Evolutionary conservation across 2,329 filamentous ascomycete species (phyloP), one percentile per base, ranked within the genome.

Genomic region (Beauveria sp.): DNA sequence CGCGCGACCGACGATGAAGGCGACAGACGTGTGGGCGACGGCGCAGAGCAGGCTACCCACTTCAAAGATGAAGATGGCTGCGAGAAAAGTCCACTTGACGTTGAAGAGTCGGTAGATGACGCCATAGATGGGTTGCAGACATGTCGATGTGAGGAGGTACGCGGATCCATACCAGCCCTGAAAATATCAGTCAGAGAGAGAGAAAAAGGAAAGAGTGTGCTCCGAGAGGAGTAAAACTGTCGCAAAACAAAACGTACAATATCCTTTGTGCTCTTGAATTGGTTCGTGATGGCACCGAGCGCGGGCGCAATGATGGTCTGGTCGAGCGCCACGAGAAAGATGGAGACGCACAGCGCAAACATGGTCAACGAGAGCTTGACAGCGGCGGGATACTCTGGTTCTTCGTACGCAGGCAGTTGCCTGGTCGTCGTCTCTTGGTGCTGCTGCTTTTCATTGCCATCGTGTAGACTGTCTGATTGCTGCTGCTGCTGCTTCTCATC

Each of bases 241-340:
- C 6, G 18, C 8, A 62, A 54, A 9, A 43, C 31, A 26, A 62
- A 49, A 58, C 69, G 60, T 61, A 75, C 79, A 64, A 81, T 80
- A 61, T 81, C 79, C 65, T 75, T 75, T 42, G 79, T 74, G 54
- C 74, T 78, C 49, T 67, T 62, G 57, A 77, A 81, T 53, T 79
- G 70, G 1, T 71, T 70, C 0, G 79, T 81, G 65, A 83, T 83
- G 67, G 80, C 78, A 22, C 79, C 79, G 20, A 83, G 74, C 1
- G 80, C 80, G 16, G 80, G 80, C 6, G 79, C 79, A 64, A 82
- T 79, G 64, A 81, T 81, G 52, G 79, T 81, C 70, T 80, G 78
- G 64, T 82, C 79, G 12, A 81, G 73, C 3, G 79, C 79, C 50
- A 82, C 78, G 45, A 81, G 74, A 68, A 82, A 81, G 62, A 81